A percentile compares a stretch with the other conserved stretches of the same genome.
phyloP scores from a whole-genome alignment of 1,284 basidiomycete species.

The Ceraceosorus bombacis region DNA sequence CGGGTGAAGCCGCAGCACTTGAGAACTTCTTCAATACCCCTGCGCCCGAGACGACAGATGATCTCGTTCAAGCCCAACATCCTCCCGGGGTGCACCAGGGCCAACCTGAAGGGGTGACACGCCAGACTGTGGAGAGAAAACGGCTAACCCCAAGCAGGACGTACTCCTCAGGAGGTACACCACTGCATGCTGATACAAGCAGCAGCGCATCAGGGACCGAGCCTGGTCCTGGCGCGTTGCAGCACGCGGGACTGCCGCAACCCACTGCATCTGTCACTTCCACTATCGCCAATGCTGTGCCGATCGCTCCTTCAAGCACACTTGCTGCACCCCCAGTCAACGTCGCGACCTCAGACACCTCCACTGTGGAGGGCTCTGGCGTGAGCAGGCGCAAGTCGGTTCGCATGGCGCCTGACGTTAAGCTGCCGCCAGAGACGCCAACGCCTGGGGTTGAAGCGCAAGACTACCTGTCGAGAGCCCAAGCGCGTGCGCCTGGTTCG shows the following conservation, averaged over 20 bases:
- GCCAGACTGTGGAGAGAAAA: constrained; percentile 7
- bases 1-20: constrained; percentile 29
- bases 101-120: constrained; percentile 11
- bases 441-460: constrained; percentile 7
- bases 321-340: constrained; percentile 2
- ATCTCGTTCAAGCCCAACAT: neutral
- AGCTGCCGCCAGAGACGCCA: constrained; percentile 38
- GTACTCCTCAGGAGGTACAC: constrained; percentile 9
- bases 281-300: constrained; percentile 3
- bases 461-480: neutral
- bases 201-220: neutral
- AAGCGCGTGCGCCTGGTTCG: neutral
- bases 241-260: neutral
- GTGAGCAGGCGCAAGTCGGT: constrained; percentile 38
- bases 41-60: neutral
- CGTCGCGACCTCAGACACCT: constrained; percentile 7
- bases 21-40: constrained; percentile 5
- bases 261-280: constrained; percentile 1
- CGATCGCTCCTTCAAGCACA: constrained; percentile 1
- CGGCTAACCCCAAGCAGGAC: constrained; percentile 11
- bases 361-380: constrained; percentile 22
- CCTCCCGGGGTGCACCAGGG: neutral
- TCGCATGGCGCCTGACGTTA: constrained; percentile 41
- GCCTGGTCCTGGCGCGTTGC: too few relatives aligned
- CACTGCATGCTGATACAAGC: constrained; percentile 7